Evolutionary conservation across 148 eudicot genomes (phyloP).

Genomic region (Rhododendron simsii): DNA sequence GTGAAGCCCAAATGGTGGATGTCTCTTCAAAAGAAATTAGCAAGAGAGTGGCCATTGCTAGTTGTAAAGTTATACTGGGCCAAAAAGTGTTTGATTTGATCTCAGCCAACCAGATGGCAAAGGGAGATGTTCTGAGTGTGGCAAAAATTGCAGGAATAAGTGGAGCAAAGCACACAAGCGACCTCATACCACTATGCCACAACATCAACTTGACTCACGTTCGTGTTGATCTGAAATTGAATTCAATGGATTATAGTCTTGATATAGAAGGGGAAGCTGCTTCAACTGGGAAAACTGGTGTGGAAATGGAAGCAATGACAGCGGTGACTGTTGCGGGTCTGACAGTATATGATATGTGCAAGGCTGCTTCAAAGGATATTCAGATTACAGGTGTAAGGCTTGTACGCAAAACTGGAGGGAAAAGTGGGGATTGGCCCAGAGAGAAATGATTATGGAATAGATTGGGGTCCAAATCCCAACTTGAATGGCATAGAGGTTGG

Average conservation of each 20-base stretch:
- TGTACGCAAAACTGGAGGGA: constrained; percentile 54
- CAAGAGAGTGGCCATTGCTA: constrained; percentile 77
- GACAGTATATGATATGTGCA: constrained; percentile 96
- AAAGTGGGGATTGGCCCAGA: constrained; percentile 93
- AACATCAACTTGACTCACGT: constrained; percentile 69
- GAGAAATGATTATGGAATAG: constrained; percentile 26
- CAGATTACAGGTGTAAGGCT: constrained; percentile 64
- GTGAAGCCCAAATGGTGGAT: constrained; percentile 96
- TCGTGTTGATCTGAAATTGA: constrained; percentile 57
- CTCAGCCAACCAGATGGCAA: constrained; percentile 73
- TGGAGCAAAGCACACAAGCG: constrained; percentile 86
- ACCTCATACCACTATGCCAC: constrained; percentile 90
- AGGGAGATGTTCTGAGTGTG: constrained; percentile 83
- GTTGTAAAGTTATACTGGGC: constrained; percentile 78
- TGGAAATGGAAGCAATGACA: constrained; percentile 97
- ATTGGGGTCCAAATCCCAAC: neutral
- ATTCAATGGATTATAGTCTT: constrained; percentile 51
- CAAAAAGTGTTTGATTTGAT: constrained; percentile 72
- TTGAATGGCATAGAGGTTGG: neutral
- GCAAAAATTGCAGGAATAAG: constrained; percentile 83
- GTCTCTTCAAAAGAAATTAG: constrained; percentile 67
- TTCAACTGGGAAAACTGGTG: constrained; percentile 88
- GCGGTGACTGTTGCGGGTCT: constrained; percentile 84
- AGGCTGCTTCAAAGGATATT: constrained; percentile 86
- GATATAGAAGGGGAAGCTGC: constrained; percentile 73